Base-by-base conservation (phyloP, 106 monocot genomes). In the Dactylorhiza incarnata region DNA sequence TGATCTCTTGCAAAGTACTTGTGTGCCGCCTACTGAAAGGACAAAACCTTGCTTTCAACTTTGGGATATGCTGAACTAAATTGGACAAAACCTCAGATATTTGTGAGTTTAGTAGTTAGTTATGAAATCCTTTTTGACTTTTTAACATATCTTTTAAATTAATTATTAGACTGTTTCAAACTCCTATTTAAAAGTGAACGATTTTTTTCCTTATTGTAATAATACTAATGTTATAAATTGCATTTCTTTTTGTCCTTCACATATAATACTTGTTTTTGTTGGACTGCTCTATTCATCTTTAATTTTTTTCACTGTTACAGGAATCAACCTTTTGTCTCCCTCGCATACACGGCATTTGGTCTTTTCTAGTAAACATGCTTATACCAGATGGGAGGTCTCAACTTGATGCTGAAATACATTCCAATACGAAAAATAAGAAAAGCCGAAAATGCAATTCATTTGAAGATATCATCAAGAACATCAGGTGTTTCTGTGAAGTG, bases 261-360 rank as follows among this genome's bases (percentile, higher is more conserved):
- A 69, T 69, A 1, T 17, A 11, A 69, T 46, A n/a, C 14, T 4
- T 3, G 4, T 52, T 9, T 15, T 7, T 69, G 45, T 17, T 65
- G n/a, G 29, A 16, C 45, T 24, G 5, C 14, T 0, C 15, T 25
- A 16, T 46, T 5, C 45, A 46, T 46, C 5, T 46, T 5, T 45
- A n/a, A 12, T 23, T 3, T 23, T 23, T 4, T 22, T 6, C 22
- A 1, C 14, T 48, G 17, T 16, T 47, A 25, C 84, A 97, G 94
- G 94, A 94, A 81, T 89, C 97, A 22, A 86, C 91, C 17, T 99
- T 99, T 72, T 99, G 94, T 78, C 79, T 84, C 63, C 97, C 97
- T 52, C 86, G 91, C 68, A 72, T 99, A 68, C 97, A 99, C 83
- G 86, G 89, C 80, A 49, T 99, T 47, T 99, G 97, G 97, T 80